Conservation (phyloP, 1,284 basidiomycete genomes). For the Tilletia indica region DNA sequence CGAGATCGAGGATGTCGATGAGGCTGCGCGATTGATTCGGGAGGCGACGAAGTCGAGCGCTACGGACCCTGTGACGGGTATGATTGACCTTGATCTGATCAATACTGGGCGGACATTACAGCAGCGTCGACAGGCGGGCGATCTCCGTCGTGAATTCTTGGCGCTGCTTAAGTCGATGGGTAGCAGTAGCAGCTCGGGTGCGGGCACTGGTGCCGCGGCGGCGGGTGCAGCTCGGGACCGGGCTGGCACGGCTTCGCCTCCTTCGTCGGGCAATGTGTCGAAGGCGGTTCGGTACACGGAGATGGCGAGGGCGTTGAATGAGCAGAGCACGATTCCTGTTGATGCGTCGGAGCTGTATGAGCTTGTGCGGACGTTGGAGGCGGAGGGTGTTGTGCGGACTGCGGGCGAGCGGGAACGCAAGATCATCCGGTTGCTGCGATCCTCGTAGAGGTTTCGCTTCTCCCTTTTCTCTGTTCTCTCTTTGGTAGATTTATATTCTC, state of each 20-base stretch:
- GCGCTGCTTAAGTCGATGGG: slow-evolving; percentile 43
- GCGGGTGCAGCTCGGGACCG: slow-evolving; percentile 26
- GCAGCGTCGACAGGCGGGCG: slow-evolving; percentile 63
- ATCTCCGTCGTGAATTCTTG: slow-evolving; percentile 48
- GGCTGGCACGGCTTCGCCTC: slow-evolving; percentile 28
- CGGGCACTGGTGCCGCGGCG: slow-evolving; percentile 28
- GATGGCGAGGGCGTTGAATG: slow-evolving; percentile 42
- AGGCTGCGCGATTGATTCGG: slow-evolving; percentile 87
- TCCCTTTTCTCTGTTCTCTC: background rate
- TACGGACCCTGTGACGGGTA: slow-evolving; percentile 82
- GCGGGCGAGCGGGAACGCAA: slow-evolving; percentile 50
- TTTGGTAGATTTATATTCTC: background rate
- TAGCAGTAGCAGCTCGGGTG: slow-evolving; percentile 19
- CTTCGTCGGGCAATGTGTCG: slow-evolving; percentile 21
- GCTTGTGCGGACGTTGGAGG: slow-evolving; percentile 43
- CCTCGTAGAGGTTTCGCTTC: background rate
- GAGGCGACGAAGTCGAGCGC: slow-evolving; percentile 81
- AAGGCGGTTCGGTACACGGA: slow-evolving; percentile 48
- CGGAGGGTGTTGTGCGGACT: slow-evolving; percentile 45
- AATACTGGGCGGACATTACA: slow-evolving; percentile 87
- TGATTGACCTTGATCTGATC: slow-evolving; percentile 92
- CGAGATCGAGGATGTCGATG: slow-evolving; percentile 80
- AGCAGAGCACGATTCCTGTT: slow-evolving; percentile 47
- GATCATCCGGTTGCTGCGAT: slow-evolving; percentile 35
- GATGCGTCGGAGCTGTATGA: slow-evolving; percentile 48